Evolutionary conservation across 176 grass and related monocot genomes (phyloP).

Genomic region (Oryza glaberrima): DNA sequence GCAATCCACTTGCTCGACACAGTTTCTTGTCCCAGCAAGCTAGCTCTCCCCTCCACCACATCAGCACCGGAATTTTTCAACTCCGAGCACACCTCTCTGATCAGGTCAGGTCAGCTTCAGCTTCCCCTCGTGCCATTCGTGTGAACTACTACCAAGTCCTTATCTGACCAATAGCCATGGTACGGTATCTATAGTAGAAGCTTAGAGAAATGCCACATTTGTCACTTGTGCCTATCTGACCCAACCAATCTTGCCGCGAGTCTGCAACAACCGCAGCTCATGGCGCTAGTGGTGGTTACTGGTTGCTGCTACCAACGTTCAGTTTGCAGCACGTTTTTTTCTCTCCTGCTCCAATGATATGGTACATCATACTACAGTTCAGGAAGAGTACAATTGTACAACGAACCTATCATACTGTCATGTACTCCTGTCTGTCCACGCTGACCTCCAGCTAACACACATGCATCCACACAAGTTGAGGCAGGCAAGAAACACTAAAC

Average conservation of each 20-base stretch:
- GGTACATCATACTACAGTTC: neutral
- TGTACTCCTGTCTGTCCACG: neutral
- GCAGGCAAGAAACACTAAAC: slow-evolving; percentile 27
- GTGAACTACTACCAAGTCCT: neutral
- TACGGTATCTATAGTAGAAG: neutral
- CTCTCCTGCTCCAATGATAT: neutral
- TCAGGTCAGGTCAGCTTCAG: neutral
- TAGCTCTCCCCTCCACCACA: neutral
- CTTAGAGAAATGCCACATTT: neutral
- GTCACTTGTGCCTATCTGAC: neutral
- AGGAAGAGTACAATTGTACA: neutral
- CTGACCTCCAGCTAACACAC: slow-evolving; percentile 11
- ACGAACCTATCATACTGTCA: neutral
- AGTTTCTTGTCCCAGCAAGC: neutral
- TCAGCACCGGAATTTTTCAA: neutral
- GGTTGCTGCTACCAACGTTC: neutral
- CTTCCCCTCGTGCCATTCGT: neutral
- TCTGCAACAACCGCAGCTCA: neutral
- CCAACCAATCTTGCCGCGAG: neutral
- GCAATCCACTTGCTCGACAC: neutral
- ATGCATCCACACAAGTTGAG: slow-evolving; percentile 11
- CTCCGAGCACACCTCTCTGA: neutral
- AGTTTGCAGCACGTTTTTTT: slow-evolving; percentile 25
- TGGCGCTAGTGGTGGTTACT: slow-evolving; percentile 7
- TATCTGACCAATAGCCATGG: neutral